Evolutionary conservation across 352 stramenopile species (phyloP).

Genomic region (Phytophthora niederhauseri): DNA sequence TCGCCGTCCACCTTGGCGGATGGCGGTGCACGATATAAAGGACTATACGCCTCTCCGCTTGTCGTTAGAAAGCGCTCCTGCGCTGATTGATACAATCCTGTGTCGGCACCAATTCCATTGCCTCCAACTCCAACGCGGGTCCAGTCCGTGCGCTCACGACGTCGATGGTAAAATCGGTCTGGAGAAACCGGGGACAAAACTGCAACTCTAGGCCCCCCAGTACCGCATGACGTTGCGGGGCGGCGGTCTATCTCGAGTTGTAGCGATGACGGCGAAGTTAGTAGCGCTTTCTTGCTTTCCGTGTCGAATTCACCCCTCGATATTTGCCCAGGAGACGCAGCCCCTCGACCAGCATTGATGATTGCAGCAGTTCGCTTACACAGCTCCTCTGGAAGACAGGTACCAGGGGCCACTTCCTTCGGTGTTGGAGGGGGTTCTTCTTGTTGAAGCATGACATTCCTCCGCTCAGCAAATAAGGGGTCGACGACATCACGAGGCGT

Average conservation of each 20-base stretch:
- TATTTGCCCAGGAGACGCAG: constrained; percentile 9
- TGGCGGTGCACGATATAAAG: constrained; percentile 39
- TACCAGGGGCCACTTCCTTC: constrained; percentile 14
- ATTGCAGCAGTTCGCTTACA: constrained; percentile 45
- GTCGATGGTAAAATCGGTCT: constrained; percentile 64
- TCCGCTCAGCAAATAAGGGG: constrained; percentile 29
- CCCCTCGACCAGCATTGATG: constrained; percentile 9
- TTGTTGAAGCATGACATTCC: constrained; percentile 6
- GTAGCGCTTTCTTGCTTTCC: constrained; percentile 12
- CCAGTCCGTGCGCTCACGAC: constrained; percentile 75
- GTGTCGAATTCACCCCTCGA: not conserved
- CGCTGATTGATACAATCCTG: constrained; percentile 47
- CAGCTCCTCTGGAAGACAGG: constrained; percentile 65
- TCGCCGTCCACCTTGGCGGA: constrained; percentile 26
- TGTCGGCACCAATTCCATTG: constrained; percentile 53
- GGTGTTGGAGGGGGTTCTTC: not conserved
- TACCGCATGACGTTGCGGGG: constrained; percentile 21
- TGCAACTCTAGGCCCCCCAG: constrained; percentile 27
- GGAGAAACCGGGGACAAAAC: constrained; percentile 43
- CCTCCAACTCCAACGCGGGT: constrained; percentile 74
- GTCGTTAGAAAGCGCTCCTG: constrained; percentile 69
- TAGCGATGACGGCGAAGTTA: constrained; percentile 35
- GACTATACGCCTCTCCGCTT: constrained; percentile 54
- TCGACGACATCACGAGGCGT: constrained; percentile 62
- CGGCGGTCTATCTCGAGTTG: constrained; percentile 31